A percentile compares a stretch with the other conserved stretches of the same genome.
These are phyloP conservation scores for Fusarium pseudonygamai DNA, from an alignment of 2,329 filamentous ascomycete species.

Conservation along the genomic window DNA sequence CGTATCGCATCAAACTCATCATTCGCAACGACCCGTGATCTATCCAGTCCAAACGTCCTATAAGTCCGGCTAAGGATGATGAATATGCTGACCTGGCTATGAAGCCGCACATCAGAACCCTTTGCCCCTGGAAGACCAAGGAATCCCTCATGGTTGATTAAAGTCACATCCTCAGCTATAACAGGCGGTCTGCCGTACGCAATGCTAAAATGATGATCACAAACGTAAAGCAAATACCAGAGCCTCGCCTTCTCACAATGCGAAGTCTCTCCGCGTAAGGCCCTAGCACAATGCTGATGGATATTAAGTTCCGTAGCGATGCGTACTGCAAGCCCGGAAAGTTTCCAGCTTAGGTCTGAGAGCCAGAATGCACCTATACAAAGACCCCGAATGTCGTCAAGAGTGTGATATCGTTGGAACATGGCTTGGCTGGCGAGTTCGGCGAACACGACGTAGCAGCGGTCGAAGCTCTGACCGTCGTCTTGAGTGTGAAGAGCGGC, in stretches of 20 bases:
- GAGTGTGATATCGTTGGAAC: neutral
- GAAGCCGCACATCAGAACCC: neutral
- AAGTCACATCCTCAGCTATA: neutral
- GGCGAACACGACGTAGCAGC: neutral
- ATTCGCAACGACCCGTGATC: neutral
- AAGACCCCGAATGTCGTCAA: neutral
- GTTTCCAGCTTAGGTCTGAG: neutral
- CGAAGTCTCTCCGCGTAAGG: fast-evolving
- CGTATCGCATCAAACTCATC: neutral
- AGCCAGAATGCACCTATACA: neutral
- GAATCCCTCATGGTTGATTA: neutral
- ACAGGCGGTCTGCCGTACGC: neutral
- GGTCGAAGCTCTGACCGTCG: neutral
- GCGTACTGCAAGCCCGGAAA: neutral
- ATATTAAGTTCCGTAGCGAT: neutral
- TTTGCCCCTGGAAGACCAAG: neutral
- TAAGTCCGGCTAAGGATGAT: neutral
- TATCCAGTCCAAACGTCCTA: neutral
- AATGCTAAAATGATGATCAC: neutral
- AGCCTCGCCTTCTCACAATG: neutral
- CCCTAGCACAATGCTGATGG: neutral
- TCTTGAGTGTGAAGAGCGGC: neutral
- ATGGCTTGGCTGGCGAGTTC: neutral
- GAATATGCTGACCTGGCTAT: neutral
- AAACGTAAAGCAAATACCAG: neutral